Evolutionary conservation across 805 yeast genomes (phyloP).

Genomic region (Candida patagonica): DNA sequence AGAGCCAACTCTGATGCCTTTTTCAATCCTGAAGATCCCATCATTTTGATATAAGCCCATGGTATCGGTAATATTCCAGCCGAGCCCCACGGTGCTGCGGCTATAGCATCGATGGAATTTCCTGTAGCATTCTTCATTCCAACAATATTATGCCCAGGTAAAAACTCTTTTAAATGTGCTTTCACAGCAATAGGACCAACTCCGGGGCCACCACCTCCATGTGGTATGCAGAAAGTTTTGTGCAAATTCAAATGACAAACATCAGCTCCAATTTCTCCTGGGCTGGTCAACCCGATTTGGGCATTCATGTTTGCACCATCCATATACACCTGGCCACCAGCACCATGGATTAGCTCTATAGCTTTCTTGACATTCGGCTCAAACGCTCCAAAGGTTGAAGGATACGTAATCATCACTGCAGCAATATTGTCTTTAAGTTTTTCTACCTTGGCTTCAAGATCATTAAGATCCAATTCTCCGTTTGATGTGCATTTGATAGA

Average conservation of each 20-base stretch:
- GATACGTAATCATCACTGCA: conserved; percentile 93
- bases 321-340: conserved; percentile 93
- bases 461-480: conserved; percentile 80
- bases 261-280: conserved; percentile 97
- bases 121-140: conserved; percentile 37
- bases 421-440: conserved; percentile 66
- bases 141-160: conserved; percentile 69
- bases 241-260: conserved; percentile 95
- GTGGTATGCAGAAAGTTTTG: conserved; percentile 95
- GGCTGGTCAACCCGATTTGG: conserved; percentile 93
- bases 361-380: conserved; percentile 87
- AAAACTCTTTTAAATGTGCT: conserved; percentile 64
- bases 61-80: conserved; percentile 90
- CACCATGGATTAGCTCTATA: conserved; percentile 68
- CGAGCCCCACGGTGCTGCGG: conserved; percentile 93
- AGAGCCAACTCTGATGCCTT: conserved; percentile 85
- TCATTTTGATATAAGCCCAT: conserved; percentile 88
- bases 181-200: conserved; percentile 96
- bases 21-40: conserved; percentile 80
- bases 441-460: conserved; percentile 62
- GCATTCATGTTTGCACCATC: conserved; percentile 99
- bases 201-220: conserved; percentile 99
- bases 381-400: conserved; percentile 93
- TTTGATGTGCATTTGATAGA: conserved; percentile 78
- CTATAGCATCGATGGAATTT: conserved; percentile 58